phyloP scores from a whole-genome alignment of 139 green algal species.

The Gonium pectorale region DNA sequence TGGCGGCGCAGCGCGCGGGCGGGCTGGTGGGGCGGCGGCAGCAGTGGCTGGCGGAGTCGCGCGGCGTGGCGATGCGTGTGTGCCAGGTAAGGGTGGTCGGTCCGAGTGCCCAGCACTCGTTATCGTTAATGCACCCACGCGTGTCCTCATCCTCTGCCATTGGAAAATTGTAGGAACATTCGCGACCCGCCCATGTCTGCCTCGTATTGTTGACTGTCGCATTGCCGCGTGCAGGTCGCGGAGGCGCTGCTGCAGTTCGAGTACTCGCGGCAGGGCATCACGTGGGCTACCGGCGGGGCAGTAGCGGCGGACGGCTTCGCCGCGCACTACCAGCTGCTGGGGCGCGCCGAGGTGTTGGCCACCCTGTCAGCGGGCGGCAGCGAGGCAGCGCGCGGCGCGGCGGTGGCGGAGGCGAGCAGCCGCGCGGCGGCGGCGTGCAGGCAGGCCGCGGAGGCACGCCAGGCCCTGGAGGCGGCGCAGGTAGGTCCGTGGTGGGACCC shows the following conservation, averaged over 20 bases:
- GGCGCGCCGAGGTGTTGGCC: conserved; percentile 26
- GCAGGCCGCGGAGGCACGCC: conserved; percentile 18
- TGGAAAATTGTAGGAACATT: too few relatives aligned
- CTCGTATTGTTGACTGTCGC: neutral
- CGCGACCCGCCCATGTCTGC: too few relatives aligned
- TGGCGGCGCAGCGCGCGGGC: conserved; percentile 21
- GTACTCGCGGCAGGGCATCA: conserved; percentile 58
- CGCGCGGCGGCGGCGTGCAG: neutral
- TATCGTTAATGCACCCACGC: neutral
- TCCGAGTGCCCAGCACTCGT: too few relatives aligned
- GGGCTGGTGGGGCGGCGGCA: conserved; percentile 27
- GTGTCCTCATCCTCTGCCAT: too few relatives aligned
- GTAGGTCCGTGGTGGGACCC: neutral
- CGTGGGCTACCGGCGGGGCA: conserved; percentile 37
- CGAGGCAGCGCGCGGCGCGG: conserved; percentile 12
- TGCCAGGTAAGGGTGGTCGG: conserved; percentile 20
- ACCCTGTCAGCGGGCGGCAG: conserved; percentile 17
- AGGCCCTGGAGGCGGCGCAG: conserved; percentile 28
- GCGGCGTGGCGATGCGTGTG: neutral
- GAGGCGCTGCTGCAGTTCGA: conserved; percentile 68
- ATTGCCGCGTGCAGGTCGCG: neutral
- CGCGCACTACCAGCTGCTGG: conserved; percentile 13
- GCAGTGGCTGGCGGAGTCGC: conserved; percentile 38
- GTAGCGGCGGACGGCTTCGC: conserved; percentile 37
- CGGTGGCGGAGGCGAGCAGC: conserved; percentile 1